Conservation (phyloP, 768 basidiomycete species). For the Boletales sp. region DNA sequence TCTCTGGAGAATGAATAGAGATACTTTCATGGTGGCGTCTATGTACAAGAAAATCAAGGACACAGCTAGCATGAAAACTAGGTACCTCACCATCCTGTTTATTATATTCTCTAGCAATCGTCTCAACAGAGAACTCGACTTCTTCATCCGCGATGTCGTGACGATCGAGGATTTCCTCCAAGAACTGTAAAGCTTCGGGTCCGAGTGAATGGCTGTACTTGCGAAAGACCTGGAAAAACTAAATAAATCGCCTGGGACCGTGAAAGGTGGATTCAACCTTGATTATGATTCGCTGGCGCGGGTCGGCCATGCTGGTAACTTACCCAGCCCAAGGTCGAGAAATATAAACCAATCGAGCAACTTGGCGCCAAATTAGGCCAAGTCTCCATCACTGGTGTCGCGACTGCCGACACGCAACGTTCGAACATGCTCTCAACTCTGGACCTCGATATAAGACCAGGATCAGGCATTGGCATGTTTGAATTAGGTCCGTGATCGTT, state of each 20-base stretch:
- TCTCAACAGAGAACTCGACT: conserved; percentile 71
- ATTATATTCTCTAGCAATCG: conserved; percentile 82
- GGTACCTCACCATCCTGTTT: conserved; percentile 71
- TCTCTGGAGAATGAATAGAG: conserved; percentile 58
- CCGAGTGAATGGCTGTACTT: conserved; percentile 88
- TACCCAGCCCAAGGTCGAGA: too few relatives aligned
- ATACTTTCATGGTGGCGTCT: conserved; percentile 86
- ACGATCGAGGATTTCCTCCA: conserved; percentile 66
- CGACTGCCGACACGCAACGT: too few relatives aligned
- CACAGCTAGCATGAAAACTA: neutral
- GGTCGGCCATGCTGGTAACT: conserved; percentile 31
- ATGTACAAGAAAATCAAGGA: neutral
- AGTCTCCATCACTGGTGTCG: too few relatives aligned
- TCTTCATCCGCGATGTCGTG: conserved; percentile 71
- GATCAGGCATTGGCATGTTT: conserved; percentile 72
- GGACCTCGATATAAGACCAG: conserved; percentile 75
- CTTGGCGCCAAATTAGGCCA: too few relatives aligned
- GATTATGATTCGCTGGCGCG: conserved; percentile 40
- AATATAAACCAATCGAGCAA: too few relatives aligned
- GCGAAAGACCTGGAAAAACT: conserved; percentile 61
- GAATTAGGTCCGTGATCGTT: conserved; percentile 52
- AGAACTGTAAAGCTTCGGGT: conserved; percentile 66
- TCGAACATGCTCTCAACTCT: conserved; percentile 59
- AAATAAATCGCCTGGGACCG: neutral
- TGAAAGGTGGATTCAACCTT: conserved; percentile 30